Conservation (phyloP, 352 stramenopile species). For the Phytophthora fragariaefolia region DNA sequence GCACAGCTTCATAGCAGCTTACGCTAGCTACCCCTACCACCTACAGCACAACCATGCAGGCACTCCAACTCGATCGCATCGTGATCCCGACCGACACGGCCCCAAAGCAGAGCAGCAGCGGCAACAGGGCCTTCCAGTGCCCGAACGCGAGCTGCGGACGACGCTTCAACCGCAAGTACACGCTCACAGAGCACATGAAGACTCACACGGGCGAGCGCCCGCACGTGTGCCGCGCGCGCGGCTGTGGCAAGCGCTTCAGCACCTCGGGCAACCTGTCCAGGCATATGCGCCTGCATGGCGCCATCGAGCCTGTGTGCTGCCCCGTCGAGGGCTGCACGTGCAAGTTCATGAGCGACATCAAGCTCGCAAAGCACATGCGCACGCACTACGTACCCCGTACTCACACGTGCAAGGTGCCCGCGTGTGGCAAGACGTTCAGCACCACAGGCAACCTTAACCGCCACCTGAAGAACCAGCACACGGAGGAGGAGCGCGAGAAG, state of each 20-base stretch:
- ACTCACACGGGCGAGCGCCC: slow-evolving; percentile 72
- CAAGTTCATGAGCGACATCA: slow-evolving; percentile 49
- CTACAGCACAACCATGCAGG: slow-evolving; percentile 24
- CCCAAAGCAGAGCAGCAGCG: slow-evolving; percentile 25
- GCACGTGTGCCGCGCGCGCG: slow-evolving; percentile 42
- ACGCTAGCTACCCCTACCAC: not conserved
- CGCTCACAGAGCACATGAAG: slow-evolving; percentile 78
- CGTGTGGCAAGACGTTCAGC: slow-evolving; percentile 57
- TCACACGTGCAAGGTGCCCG: slow-evolving; percentile 43
- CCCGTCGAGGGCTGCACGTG: slow-evolving; percentile 32
- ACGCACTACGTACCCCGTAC: slow-evolving; percentile 44
- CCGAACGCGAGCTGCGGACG: slow-evolving; percentile 45
- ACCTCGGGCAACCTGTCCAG: slow-evolving; percentile 59
- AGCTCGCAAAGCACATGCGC: slow-evolving; percentile 55
- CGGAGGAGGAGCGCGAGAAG: slow-evolving; percentile 30
- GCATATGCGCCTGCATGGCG: slow-evolving; percentile 52
- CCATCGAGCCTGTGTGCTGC: slow-evolving; percentile 46
- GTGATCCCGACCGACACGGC: slow-evolving; percentile 16
- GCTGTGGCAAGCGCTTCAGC: slow-evolving; percentile 58
- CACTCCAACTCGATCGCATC: slow-evolving; percentile 29
- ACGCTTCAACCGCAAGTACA: slow-evolving; percentile 76
- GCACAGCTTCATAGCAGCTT: slow-evolving; percentile 1
- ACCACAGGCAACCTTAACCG: slow-evolving; percentile 61
- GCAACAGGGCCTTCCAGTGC: slow-evolving; percentile 50
- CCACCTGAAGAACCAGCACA: slow-evolving; percentile 56